Evolutionary conservation across 2,329 filamentous ascomycete genomes (phyloP), one percentile per base, ranked within the genome.

Genomic region (Talaromyces sp.): DNA sequence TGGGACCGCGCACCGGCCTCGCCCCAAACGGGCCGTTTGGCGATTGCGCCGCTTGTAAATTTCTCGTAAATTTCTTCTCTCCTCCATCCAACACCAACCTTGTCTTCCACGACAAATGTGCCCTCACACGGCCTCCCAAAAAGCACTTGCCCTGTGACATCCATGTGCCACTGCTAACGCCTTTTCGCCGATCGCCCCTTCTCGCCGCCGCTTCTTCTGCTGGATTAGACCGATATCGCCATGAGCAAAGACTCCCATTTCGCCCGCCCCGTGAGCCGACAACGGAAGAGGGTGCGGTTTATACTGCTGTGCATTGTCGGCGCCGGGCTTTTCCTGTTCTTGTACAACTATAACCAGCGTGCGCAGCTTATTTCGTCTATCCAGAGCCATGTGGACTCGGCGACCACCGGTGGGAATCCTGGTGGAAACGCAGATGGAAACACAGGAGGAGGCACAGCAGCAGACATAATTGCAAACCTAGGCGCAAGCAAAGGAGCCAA

Each of bases 281-380:
- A 62, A 18, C 59, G 57, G 23, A 62, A 56, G 44, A 59, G 61
- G 36, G 6, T 59, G 14, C 61, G 61, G 16, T 47, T 62, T 27
- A 51, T 59, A 10, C 5, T 62, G 18, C 16, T 59, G 40, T 54
- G 40, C n/a, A 42, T 53, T n/a, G 36, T 62, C 47, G 44, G 34
- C 5, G 61, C 61, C 31, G 56, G 31, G 7, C 50, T 62, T 14
- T 62, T 62, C 34, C 55, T 62, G 30, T 62, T 62, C 10, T 56
- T 57, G 34, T 59, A 56, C 42, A 59, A 53, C 33, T 62, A 59
- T n/a, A 56, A 54, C 36, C 33, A 33, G 8, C 40, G 61, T 10
- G 61, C 33, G 27, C 61, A 56, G 50, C 36, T 62, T 27, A 42
- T 34, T 16, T 51, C 61, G 14, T 56, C 61, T 3, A 56, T 44